These are phyloP conservation scores for Xylariaceae sp. DNA, from an alignment of 2,329 filamentous ascomycete species.

Conservation along the genomic window DNA sequence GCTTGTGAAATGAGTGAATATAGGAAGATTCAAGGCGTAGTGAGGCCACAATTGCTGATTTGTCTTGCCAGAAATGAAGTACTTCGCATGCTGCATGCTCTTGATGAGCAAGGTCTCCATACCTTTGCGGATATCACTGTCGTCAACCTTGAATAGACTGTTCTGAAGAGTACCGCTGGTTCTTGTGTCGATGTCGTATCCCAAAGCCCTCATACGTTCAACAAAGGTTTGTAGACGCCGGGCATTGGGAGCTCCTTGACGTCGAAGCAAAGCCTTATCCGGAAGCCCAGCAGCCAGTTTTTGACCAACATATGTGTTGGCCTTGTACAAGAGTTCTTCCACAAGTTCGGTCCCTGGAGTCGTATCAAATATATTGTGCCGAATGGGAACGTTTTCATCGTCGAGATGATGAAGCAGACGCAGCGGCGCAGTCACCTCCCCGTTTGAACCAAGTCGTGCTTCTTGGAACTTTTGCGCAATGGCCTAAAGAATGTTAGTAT, in stretches of 20 bases:
- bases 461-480: conserved; percentile 89
- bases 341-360: conserved; percentile 85
- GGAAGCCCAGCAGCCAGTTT: conserved; percentile 73
- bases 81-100: conserved; percentile 93
- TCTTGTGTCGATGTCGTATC: conserved; percentile 80
- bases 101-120: conserved; percentile 97
- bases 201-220: conserved; percentile 87
- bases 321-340: conserved; percentile 91
- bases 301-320: conserved; percentile 83
- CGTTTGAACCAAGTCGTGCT: conserved; percentile 72
- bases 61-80: conserved; percentile 79
- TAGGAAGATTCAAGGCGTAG: conserved; percentile 84
- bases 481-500: conserved; percentile 41
- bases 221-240: conserved; percentile 85
- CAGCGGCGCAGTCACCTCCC: conserved; percentile 74
- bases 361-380: conserved; percentile 93
- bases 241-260: conserved; percentile 78
- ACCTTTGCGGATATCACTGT: conserved; percentile 84
- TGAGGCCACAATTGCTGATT: conserved; percentile 74
- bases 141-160: conserved; percentile 89
- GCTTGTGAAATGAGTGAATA: conserved; percentile 97
- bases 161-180: conserved; percentile 90
- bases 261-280: conserved; percentile 86
- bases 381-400: conserved; percentile 95
- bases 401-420: conserved; percentile 90